Conservation (phyloP, 2,329 filamentous ascomycete species). For the Cladosporium sphaerospermum region DNA sequence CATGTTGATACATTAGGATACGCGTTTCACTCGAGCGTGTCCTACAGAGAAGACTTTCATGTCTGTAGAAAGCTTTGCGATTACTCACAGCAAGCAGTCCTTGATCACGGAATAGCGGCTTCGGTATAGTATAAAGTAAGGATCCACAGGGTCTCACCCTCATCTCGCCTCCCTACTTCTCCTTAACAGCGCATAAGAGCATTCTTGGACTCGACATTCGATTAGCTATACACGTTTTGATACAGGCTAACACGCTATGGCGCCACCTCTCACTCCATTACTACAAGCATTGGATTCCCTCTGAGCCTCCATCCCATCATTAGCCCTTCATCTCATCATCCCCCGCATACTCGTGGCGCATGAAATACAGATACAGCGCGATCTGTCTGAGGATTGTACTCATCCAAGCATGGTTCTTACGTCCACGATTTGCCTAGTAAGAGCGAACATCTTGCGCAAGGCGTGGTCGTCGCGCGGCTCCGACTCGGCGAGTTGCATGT, state of each 20-base stretch:
- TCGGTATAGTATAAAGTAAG: neutral
- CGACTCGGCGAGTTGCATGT: slow-evolving; percentile 50
- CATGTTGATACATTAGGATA: too few species aligned
- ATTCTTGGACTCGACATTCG: too few species aligned
- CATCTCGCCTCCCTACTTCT: slow-evolving; percentile 5
- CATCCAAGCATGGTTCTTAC: slow-evolving; percentile 12
- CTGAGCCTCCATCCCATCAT: too few species aligned
- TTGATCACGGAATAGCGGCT: too few species aligned
- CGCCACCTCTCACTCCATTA: neutral
- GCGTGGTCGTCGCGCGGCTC: slow-evolving; percentile 44
- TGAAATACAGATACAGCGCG: too few species aligned
- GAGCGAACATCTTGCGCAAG: slow-evolving; percentile 28
- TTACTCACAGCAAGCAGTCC: too few species aligned
- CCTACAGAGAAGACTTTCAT: too few species aligned
- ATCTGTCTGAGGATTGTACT: too few species aligned
- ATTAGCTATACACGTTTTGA: neutral
- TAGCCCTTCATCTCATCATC: too few species aligned
- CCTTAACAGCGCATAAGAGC: neutral
- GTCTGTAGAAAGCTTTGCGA: too few species aligned
- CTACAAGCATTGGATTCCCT: neutral
- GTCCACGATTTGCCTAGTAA: slow-evolving; percentile 26
- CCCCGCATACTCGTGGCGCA: too few species aligned
- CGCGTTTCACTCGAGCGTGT: too few species aligned
- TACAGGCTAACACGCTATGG: neutral
- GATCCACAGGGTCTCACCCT: slow-evolving; percentile 6